These are phyloP conservation scores for Verticillium albo-atrum DNA, from an alignment of 2,329 filamentous ascomycete genomes.

Conservation along the genomic window DNA sequence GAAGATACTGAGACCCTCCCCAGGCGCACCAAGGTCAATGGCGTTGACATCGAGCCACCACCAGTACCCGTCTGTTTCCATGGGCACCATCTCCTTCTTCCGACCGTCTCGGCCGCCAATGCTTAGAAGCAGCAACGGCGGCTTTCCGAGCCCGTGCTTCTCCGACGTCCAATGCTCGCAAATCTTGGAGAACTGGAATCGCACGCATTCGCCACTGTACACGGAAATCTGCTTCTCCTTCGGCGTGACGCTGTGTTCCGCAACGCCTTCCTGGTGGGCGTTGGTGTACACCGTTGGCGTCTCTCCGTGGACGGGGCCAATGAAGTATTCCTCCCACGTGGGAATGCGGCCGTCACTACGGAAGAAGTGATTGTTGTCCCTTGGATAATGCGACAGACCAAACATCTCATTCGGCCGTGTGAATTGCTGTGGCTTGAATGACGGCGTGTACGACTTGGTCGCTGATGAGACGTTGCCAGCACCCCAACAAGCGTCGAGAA, in stretches of 20 bases:
- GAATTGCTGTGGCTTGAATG: slow-evolving; percentile 63
- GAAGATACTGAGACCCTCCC: slow-evolving; percentile 62
- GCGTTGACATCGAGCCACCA: slow-evolving; percentile 77
- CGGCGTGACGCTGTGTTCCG: slow-evolving; percentile 58
- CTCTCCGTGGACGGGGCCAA: slow-evolving; percentile 51
- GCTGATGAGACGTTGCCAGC: slow-evolving; percentile 61
- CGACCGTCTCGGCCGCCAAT: slow-evolving; percentile 63
- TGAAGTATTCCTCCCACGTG: slow-evolving; percentile 79
- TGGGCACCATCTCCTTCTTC: slow-evolving; percentile 63
- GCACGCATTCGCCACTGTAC: slow-evolving; percentile 50
- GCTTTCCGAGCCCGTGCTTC: slow-evolving; percentile 59
- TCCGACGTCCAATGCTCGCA: slow-evolving; percentile 83
- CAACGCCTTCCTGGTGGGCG: slow-evolving; percentile 45
- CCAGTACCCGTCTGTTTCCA: slow-evolving; percentile 73
- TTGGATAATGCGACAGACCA: slow-evolving; percentile 74
- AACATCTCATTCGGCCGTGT: slow-evolving; percentile 71
- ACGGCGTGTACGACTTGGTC: slow-evolving; percentile 57
- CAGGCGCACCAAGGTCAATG: slow-evolving; percentile 60
- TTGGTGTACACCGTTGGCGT: slow-evolving; percentile 42
- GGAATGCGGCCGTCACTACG: slow-evolving; percentile 64
- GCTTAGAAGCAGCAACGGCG: slow-evolving; percentile 66
- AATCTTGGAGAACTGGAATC: slow-evolving; percentile 75
- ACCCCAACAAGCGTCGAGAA: slow-evolving; percentile 91
- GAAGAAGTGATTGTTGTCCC: slow-evolving; percentile 65
- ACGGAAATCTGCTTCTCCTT: slow-evolving; percentile 55